Evolutionary conservation across 2,329 filamentous ascomycete species (phyloP).

Genomic region (Orbilia oligospora): DNA sequence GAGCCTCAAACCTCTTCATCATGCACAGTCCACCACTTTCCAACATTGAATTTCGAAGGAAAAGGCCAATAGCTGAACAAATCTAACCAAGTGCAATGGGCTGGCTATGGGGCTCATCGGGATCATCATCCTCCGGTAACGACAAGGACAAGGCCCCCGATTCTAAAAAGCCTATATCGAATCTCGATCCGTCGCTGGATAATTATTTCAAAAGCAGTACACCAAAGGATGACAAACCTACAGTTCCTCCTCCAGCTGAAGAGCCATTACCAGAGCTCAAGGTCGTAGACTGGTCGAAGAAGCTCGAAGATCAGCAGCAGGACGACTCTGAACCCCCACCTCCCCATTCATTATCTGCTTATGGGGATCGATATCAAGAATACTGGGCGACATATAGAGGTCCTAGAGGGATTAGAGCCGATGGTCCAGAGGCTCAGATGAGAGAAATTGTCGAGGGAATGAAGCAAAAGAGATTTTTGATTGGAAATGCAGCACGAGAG

Average conservation of each 20-base stretch:
- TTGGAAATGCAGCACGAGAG: constrained; percentile 87
- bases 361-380: constrained; percentile 83
- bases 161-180: constrained; percentile 76
- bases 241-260: constrained; percentile 67
- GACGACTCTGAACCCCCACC: constrained; percentile 51
- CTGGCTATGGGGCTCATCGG: constrained; percentile 74
- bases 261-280: constrained; percentile 64
- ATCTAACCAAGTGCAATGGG: constrained; percentile 69
- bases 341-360: constrained; percentile 63
- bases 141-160: constrained; percentile 63
- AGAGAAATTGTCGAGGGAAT: constrained; percentile 84
- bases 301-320: constrained; percentile 25
- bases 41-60: neutral
- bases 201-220: constrained; percentile 87
- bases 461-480: constrained; percentile 83
- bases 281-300: constrained; percentile 55
- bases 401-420: constrained; percentile 68
- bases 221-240: constrained; percentile 70
- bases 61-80: constrained; percentile 16
- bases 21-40: constrained; percentile 17
- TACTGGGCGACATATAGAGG: constrained; percentile 93
- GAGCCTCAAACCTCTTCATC: constrained; percentile 28
- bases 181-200: constrained; percentile 85
- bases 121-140: constrained; percentile 25
- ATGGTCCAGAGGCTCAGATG: constrained; percentile 84